Base-by-base conservation (phyloP, 805 yeast genomes). In the Candida succiphila region DNA sequence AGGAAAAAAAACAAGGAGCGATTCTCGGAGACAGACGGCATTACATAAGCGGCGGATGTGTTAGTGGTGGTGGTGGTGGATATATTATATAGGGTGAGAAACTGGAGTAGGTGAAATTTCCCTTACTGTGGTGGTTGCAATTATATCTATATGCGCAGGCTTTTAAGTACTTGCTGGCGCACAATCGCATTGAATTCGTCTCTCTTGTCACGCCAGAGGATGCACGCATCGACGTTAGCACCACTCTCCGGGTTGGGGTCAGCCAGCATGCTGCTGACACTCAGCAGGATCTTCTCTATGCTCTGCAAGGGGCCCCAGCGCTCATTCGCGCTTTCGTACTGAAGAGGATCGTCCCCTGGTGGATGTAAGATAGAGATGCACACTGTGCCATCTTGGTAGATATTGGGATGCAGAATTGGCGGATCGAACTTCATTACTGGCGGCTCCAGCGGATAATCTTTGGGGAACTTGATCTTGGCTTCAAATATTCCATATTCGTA, bases 221-320 rank as follows among this genome's bases (percentile, higher is more conserved):
- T 87, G 46, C 83, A 75, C 2, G 79, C 80, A 41, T 74, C 81
- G 21, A 72, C 71, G 37, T 92, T 86, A 32, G 98, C 98, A 9
- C 96, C 97, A 47, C 94, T 82, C 56, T 89, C 96, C 22, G 84
- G 80, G 51, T 92, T 92, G 3, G 98, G 97, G 57, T 92, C 95
- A 18, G 96, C 95, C 39, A 92, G 67, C 96, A 92, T 88, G 49
- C 95, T 83, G 69, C 88, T 75, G 17, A 92, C 97, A 56, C 94
- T 81, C 38, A 92, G 60, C 40, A 92, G 63, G 39, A 92, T 92
- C 69, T 92, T 92, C 60, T 92, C 98, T n/a, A 92, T 88, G 52
- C 94, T 83, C 56, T 92, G 98, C 21, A 92, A 88, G 0, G 98
- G 98, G 6, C 94, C 83, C 98, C 98, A 92, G 43, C 98, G 66